Evolutionary conservation across 768 basidiomycete species (phyloP).

Genomic region (Xanthoconium purpureum): DNA sequence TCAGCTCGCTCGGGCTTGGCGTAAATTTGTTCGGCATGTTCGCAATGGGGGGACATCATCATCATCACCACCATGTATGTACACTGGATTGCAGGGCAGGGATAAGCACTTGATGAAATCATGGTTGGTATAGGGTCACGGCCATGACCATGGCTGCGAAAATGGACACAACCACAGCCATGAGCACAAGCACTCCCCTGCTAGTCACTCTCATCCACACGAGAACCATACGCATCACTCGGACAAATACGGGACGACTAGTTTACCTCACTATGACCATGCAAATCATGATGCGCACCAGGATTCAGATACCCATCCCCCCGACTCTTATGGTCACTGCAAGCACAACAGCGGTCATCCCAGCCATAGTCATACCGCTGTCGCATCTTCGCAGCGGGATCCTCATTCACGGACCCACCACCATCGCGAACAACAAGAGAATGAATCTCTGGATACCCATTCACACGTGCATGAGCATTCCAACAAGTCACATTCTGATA

Average conservation of each 20-base stretch:
- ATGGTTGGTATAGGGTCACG: constrained; percentile 17
- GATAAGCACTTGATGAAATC: neutral
- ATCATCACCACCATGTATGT: constrained; percentile 57
- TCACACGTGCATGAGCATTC: constrained; percentile 31
- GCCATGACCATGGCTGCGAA: constrained; percentile 13
- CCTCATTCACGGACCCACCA: constrained; percentile 29
- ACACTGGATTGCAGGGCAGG: neutral
- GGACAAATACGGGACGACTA: constrained; percentile 7
- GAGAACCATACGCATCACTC: constrained; percentile 27
- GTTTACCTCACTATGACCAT: constrained; percentile 19
- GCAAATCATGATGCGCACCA: constrained; percentile 20
- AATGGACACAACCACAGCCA: constrained; percentile 18
- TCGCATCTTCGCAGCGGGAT: constrained; percentile 8
- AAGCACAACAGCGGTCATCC: constrained; percentile 10
- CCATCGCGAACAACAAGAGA: constrained; percentile 24
- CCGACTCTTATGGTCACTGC: constrained; percentile 10
- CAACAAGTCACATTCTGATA: constrained; percentile 18
- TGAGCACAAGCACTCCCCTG: constrained; percentile 34
- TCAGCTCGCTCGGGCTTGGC: constrained; percentile 83
- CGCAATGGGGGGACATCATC: constrained; percentile 94
- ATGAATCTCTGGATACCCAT: constrained; percentile 23
- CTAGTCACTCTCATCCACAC: constrained; percentile 33
- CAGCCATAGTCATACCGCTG: constrained; percentile 17
- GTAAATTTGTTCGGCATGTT: constrained; percentile 99
- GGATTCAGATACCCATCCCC: constrained; percentile 11